phyloP scores from a whole-genome alignment of 2,329 filamentous ascomycete genomes.

The Microsporum audouinii region DNA sequence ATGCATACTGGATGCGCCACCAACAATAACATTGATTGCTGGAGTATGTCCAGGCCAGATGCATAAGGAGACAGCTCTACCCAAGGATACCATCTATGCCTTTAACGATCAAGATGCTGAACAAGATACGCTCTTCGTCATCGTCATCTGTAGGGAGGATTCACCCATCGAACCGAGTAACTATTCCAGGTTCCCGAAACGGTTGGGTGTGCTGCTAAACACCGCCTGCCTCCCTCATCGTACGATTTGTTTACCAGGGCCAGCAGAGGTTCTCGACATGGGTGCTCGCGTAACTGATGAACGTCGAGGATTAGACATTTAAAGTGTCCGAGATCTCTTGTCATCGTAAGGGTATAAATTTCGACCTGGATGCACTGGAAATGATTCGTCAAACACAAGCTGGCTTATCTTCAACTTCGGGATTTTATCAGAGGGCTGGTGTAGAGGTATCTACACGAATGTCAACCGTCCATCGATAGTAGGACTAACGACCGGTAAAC shows the following conservation, averaged over 20 bases:
- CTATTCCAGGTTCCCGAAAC: slow-evolving; percentile 2
- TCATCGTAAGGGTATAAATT: neutral
- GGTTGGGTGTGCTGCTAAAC: neutral
- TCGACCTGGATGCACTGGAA: neutral
- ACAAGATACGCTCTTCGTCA: slow-evolving; percentile 5
- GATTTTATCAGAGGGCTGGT: neutral
- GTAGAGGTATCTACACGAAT: neutral
- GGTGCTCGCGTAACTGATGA: slow-evolving; percentile 7
- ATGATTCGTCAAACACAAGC: neutral
- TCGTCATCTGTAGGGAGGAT: neutral
- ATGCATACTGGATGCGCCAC: neutral
- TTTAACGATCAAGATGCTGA: neutral
- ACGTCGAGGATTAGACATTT: slow-evolving; percentile 6
- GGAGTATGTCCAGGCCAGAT: neutral
- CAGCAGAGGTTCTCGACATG: slow-evolving; percentile 6
- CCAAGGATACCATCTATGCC: neutral
- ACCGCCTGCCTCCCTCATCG: neutral
- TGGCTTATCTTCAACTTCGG: neutral
- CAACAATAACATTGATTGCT: neutral
- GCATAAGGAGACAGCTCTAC: neutral
- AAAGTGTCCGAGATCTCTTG: neutral
- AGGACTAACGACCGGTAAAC: neutral
- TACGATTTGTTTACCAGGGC: slow-evolving; percentile 8
- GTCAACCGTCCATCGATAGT: neutral
- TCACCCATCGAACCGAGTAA: slow-evolving; percentile 2